Evolutionary conservation across 176 grass and related monocot genomes (phyloP).

Genomic region (Carex kokanica): DNA sequence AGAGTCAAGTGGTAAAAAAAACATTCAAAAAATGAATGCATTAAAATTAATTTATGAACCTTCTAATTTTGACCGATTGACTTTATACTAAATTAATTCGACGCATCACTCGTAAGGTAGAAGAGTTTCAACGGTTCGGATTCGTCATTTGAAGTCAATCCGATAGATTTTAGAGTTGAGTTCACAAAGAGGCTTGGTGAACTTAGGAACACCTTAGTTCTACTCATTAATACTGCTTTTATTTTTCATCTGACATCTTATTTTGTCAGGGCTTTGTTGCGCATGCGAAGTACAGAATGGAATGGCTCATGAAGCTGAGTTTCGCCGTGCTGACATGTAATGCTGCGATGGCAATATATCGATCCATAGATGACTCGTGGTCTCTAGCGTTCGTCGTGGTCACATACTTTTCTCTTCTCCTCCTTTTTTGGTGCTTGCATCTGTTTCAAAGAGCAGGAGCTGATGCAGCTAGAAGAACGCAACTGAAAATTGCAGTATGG

Average conservation of each 20-base stretch:
- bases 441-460: neutral
- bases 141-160: no score
- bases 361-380: neutral
- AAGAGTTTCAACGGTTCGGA: no score
- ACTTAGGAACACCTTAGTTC: no score
- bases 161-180: no score
- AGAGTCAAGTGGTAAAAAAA: no score
- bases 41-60: no score
- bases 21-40: no score
- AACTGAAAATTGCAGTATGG: constrained; percentile 14
- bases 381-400: constrained; percentile 3
- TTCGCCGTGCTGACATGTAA: constrained; percentile 12
- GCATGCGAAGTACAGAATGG: constrained; percentile 2
- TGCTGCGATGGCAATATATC: neutral
- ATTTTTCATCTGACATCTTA: neutral
- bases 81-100: no score
- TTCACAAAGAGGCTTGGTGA: no score
- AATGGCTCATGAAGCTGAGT: neutral
- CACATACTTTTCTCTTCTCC: neutral
- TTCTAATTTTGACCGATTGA: no score
- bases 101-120: no score
- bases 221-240: neutral
- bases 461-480: neutral
- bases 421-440: constrained; percentile 22
- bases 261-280: neutral